Evolutionary conservation across 2,329 filamentous ascomycete genomes (phyloP), one percentile per base, ranked within the genome.

Genomic region (Whalleya microplaca): DNA sequence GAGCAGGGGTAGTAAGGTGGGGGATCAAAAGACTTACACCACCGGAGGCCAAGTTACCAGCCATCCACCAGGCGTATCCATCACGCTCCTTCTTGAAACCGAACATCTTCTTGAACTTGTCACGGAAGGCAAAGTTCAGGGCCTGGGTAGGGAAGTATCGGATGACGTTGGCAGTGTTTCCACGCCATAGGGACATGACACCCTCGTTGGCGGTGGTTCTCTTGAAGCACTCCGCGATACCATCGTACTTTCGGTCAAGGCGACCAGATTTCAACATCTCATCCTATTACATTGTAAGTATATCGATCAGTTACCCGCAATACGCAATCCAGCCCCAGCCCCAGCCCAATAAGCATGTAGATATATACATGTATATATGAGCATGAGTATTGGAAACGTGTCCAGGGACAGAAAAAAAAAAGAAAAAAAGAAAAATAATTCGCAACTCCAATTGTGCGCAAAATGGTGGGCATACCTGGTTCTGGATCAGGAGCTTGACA

Each of bases 81-180:
- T 99, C 95, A 83, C 89, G 89, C 66, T 99, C 95, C 91, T 98
- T 98, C 92, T 98, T 99, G 92, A 92, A 99, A 78, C 92, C 91
- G 89, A 99, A 99, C 93, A 99, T 96, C 77, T 90, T 86, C 92
- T 99, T 99, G 92, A 97, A 99, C 89, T 96, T 97, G 83, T 99
- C 95, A 82, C 95, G 95, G 95, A 99, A 99, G 79, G 95, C 95
- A 78, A 99, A 99, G 93, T 99, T 99, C 80, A 99, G 86, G 75
- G 95, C 95, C 88, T 99, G 95, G 80, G 95, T 99, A 72, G 95
- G 95, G 92, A 99, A 99, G 87, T 99, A 99, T 90, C 95, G 95
- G 87, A 99, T 96, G 82, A 99, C 95, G 90, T 99, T 99, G 92
- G 95, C 95, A 78, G 95, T 99, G 92, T 99, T 99, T 83, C 95